These are phyloP conservation scores for Aspergillus sp. DNA, from an alignment of 2,329 filamentous ascomycete genomes.

Conservation along the genomic window DNA sequence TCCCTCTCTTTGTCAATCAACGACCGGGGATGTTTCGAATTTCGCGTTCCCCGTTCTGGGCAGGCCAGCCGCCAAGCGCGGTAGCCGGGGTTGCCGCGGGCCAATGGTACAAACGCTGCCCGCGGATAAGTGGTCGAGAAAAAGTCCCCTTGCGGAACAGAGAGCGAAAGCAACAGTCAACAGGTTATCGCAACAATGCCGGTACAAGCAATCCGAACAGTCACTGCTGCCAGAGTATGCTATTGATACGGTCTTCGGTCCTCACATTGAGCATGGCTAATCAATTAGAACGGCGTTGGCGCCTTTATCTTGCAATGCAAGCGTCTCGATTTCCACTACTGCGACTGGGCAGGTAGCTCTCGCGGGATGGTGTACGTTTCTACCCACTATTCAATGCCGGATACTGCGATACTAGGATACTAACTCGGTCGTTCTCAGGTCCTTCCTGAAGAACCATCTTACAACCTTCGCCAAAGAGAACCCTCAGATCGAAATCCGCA, in stretches of 20 bases:
- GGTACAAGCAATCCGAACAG: conserved; percentile 55
- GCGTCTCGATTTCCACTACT: conserved; percentile 94
- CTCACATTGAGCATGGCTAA: neutral
- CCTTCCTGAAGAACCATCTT: conserved; percentile 79
- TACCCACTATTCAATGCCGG: neutral
- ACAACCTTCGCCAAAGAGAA: conserved; percentile 77
- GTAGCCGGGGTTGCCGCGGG: conserved; percentile 29
- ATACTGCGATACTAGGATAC: neutral
- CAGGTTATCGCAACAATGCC: conserved; percentile 42
- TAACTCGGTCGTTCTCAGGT: conserved; percentile 51
- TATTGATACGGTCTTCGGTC: too few species aligned
- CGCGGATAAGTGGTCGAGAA: conserved; percentile 33
- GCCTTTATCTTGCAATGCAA: conserved; percentile 98
- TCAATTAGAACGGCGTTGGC: conserved; percentile 83
- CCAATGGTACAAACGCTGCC: conserved; percentile 31
- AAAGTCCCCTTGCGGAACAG: conserved; percentile 2
- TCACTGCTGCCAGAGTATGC: conserved; percentile 61
- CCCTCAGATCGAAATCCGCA: conserved; percentile 86
- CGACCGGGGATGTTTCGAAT: conserved; percentile 23
- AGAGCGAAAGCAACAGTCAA: neutral
- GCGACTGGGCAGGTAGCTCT: conserved; percentile 93
- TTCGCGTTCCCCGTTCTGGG: conserved; percentile 27
- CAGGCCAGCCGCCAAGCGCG: conserved; percentile 25
- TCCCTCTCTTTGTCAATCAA: neutral
- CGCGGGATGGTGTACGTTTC: conserved; percentile 83